Conservation (phyloP, 306 rosid species). For the Erythrophleum fordii region DNA sequence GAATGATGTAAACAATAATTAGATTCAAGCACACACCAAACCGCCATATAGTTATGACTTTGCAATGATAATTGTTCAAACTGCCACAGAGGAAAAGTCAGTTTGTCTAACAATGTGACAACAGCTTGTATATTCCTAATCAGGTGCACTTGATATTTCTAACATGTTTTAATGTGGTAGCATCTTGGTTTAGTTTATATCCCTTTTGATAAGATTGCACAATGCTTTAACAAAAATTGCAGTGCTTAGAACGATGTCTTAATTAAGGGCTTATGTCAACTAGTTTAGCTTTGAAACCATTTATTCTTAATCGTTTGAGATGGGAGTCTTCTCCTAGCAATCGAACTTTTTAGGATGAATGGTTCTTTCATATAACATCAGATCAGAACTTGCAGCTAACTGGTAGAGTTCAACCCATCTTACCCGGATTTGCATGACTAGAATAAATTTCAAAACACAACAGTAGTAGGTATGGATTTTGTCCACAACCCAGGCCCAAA, state of each 20-base stretch:
- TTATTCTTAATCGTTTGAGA: background rate
- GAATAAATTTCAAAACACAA: constrained; percentile 21
- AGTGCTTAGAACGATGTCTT: background rate
- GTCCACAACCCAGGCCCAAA: constrained; percentile 3
- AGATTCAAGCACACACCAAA: constrained; percentile 24
- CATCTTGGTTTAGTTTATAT: constrained; percentile 23
- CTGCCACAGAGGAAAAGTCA: constrained; percentile 7
- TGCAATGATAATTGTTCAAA: background rate
- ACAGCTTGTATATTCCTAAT: background rate
- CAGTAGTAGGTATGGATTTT: background rate
- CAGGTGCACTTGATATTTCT: background rate
- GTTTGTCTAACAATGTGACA: background rate
- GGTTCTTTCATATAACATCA: constrained; percentile 32
- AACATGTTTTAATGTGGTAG: background rate
- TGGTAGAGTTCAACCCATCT: constrained; percentile 7
- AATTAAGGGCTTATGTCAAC: background rate
- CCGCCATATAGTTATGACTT: background rate
- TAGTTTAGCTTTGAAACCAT: constrained; percentile 11
- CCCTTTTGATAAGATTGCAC: constrained; percentile 6
- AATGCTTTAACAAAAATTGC: constrained; percentile 15
- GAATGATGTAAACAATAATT: background rate
- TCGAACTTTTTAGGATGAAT: constrained; percentile 8
- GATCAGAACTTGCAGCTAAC: background rate
- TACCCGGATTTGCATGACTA: background rate
- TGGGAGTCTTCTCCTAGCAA: constrained; percentile 2